Percentiles rank a stretch among this genome's conserved stretches.
Conservation (phyloP, 768 basidiomycete species). For the Termitomyces sp. region DNA sequence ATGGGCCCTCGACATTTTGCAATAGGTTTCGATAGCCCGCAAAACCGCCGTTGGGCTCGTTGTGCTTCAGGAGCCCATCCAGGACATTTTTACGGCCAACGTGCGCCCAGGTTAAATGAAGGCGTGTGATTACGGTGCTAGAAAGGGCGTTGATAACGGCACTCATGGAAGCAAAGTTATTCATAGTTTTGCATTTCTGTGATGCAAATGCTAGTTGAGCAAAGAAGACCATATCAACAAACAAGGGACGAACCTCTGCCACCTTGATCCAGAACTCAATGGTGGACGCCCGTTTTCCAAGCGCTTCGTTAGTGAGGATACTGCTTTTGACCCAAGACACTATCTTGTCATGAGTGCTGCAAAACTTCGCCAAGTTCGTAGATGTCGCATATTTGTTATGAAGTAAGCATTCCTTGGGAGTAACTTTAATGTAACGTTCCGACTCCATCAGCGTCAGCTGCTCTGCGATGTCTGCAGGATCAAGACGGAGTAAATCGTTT, state of each 20-base stretch:
- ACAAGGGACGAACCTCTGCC: constrained; percentile 47
- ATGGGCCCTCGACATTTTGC: constrained; percentile 44
- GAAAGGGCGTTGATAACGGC: constrained; percentile 61
- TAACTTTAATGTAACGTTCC: constrained; percentile 61
- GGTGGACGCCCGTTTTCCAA: constrained; percentile 49
- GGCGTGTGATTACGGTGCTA: constrained; percentile 47
- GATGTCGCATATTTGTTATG: constrained; percentile 40
- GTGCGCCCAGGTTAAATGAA: constrained; percentile 65
- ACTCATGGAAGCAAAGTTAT: constrained; percentile 65
- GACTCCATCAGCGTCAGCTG: constrained; percentile 78
- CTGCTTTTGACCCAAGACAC: constrained; percentile 63
- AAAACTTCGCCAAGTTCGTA: constrained; percentile 47
- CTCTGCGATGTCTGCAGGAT: constrained; percentile 67
- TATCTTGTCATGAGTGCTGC: constrained; percentile 55
- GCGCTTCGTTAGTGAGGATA: constrained; percentile 44
- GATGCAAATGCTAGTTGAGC: background rate
- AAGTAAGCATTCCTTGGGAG: constrained; percentile 66
- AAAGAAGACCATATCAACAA: background rate
- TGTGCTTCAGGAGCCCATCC: constrained; percentile 46
- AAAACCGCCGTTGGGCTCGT: constrained; percentile 56
- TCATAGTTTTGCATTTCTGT: constrained; percentile 59
- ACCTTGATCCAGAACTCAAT: constrained; percentile 75
- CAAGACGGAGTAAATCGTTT: constrained; percentile 59
- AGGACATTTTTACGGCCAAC: constrained; percentile 44
- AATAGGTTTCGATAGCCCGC: constrained; percentile 47